Conservation (phyloP, 805 yeast genomes). For the Myxozyma melibiosi region DNA sequence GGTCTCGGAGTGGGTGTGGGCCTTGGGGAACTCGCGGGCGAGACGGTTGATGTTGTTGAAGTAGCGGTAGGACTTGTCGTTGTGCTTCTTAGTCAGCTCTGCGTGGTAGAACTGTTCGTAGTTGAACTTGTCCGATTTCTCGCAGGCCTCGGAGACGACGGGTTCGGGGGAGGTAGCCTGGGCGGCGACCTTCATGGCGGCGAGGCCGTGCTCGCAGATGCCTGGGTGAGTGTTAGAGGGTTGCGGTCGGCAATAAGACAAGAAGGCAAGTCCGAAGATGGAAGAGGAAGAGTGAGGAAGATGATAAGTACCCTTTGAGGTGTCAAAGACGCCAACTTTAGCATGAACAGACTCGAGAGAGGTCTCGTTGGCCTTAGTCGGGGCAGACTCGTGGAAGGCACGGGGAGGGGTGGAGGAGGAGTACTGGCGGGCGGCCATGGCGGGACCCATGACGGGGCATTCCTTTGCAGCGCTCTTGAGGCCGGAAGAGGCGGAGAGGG, state of each 20-base stretch:
- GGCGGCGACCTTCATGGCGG: conserved; percentile 34
- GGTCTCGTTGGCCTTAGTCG: conserved; percentile 32
- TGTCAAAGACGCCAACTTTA: conserved; percentile 37
- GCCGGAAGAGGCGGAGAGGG: conserved; percentile 47
- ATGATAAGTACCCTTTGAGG: conserved; percentile 34
- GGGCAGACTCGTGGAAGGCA: conserved; percentile 27
- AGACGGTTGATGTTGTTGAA: conserved; percentile 96
- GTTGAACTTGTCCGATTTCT: conserved; percentile 51
- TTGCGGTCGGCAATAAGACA: not conserved
- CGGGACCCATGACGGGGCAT: conserved; percentile 93
- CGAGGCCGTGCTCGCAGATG: conserved; percentile 33
- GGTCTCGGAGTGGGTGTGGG: conserved; percentile 66
- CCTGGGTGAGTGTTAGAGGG: conserved; percentile 10
- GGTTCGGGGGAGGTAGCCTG: conserved; percentile 17
- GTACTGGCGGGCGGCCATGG: conserved; percentile 48
- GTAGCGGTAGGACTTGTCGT: conserved; percentile 90
- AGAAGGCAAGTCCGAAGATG: not conserved
- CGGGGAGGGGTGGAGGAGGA: conserved; percentile 31
- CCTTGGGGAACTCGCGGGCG: conserved; percentile 90
- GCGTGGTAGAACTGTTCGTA: conserved; percentile 67
- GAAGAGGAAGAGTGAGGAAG: not conserved
- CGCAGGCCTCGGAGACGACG: conserved; percentile 8
- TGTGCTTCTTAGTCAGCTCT: conserved; percentile 72
- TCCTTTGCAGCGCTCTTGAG: conserved; percentile 59
- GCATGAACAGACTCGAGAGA: conserved; percentile 36